These are phyloP conservation scores for Andrographis paniculata DNA, from an alignment of 305 asterid species.

Conservation along the genomic window DNA sequence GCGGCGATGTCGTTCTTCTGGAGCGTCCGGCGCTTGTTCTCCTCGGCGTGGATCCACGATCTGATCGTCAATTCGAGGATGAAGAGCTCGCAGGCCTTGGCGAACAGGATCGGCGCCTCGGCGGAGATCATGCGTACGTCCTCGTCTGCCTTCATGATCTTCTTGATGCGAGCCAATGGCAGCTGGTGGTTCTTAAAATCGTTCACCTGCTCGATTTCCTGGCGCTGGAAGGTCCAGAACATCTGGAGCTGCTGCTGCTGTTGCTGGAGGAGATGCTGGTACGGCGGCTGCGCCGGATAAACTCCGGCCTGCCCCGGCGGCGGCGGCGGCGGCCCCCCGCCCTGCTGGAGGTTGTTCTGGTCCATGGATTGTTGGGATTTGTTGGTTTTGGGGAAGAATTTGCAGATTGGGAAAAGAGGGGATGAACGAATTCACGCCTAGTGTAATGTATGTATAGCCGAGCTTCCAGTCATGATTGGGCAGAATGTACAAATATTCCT, in stretches of 20 bases:
- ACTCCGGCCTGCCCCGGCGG: too few relatives aligned
- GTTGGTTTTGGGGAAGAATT: too few relatives aligned
- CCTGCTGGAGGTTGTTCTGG: too few relatives aligned
- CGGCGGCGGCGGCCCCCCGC: too few relatives aligned
- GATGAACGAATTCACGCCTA: too few relatives aligned
- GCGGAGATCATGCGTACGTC: constrained; percentile 86
- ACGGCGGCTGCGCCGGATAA: too few relatives aligned
- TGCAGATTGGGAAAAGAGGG: too few relatives aligned
- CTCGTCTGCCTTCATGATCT: constrained; percentile 74
- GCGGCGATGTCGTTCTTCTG: constrained; percentile 81
- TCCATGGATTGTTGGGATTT: too few relatives aligned
- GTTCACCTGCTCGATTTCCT: constrained; percentile 58
- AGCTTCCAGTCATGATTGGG: too few relatives aligned
- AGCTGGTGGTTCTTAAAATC: constrained; percentile 77
- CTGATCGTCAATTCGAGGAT: constrained; percentile 72
- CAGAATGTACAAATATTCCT: too few relatives aligned
- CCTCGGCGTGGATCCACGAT: constrained; percentile 84
- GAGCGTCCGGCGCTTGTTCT: constrained; percentile 70
- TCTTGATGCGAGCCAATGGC: constrained; percentile 73
- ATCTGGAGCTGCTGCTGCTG: constrained; percentile 55
- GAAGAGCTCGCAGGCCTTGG: constrained; percentile 83
- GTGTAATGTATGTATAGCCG: too few relatives aligned
- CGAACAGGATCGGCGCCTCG: constrained; percentile 65
- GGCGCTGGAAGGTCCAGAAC: constrained; percentile 65
- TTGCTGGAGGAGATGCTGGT: constrained; percentile 46